Evolutionary conservation across 176 grass and related monocot species (phyloP).

Genomic region (Musa schizocarpa): DNA sequence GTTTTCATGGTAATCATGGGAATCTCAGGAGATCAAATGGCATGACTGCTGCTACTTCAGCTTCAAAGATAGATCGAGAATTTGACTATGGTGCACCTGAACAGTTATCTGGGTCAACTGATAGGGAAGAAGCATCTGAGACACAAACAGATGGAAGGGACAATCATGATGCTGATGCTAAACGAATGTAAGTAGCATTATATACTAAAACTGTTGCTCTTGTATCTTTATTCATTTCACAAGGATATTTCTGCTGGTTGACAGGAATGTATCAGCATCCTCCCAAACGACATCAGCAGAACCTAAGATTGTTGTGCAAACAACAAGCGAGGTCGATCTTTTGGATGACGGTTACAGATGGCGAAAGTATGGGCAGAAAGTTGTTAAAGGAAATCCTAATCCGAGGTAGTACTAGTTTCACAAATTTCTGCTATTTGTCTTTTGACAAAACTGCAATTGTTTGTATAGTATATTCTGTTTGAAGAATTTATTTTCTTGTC

Average conservation of each 20-base stretch:
- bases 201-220: neutral
- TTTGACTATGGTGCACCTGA: conserved; percentile 7
- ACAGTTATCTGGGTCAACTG: conserved; percentile 49
- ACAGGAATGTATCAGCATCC: conserved; percentile 25
- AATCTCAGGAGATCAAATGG: conserved; percentile 1
- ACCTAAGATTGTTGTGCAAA: conserved; percentile 86
- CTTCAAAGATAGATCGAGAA: neutral
- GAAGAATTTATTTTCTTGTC: no score
- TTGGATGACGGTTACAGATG: conserved; percentile 93
- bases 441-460: neutral
- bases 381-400: conserved; percentile 91
- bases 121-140: conserved; percentile 51
- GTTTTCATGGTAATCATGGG: neutral
- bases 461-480: neutral
- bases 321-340: conserved; percentile 91
- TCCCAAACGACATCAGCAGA: conserved; percentile 60
- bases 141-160: conserved; percentile 26
- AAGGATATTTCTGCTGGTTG: neutral
- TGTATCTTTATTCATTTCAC: neutral
- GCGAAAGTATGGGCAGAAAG: conserved; percentile 92
- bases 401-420: conserved; percentile 44
- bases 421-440: neutral
- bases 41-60: neutral
- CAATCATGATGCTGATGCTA: conserved; percentile 39
- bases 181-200: conserved; percentile 50